Percentiles rank a stretch among this genome's conserved stretches.
These are phyloP conservation scores for Stropharia rugosoannulata DNA, from an alignment of 768 basidiomycete genomes.

Conservation along the genomic window DNA sequence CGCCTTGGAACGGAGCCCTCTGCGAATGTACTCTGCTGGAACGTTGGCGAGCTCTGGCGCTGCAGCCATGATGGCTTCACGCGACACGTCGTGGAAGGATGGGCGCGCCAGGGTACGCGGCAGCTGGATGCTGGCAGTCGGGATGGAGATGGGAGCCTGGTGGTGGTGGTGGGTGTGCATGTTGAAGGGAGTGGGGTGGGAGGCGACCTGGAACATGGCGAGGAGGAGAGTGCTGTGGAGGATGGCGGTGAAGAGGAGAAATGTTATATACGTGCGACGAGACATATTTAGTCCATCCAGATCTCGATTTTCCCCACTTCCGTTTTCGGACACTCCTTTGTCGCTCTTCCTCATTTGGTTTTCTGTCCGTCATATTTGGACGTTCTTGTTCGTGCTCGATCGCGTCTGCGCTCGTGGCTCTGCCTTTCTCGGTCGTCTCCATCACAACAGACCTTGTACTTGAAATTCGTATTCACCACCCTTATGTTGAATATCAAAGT, in stretches of 20 bases:
- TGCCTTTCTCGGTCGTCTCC: conserved; percentile 19
- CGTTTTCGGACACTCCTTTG: conserved; percentile 40
- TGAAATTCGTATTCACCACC: conserved; percentile 9
- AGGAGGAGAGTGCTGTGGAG: conserved; percentile 27
- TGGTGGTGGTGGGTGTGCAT: conserved; percentile 35
- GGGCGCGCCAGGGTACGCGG: conserved; percentile 73
- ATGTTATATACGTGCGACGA: conserved; percentile 26
- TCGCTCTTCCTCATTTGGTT: conserved; percentile 28
- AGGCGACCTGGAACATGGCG: conserved; percentile 48
- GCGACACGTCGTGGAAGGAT: conserved; percentile 52
- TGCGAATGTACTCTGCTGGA: conserved; percentile 68
- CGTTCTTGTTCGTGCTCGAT: conserved; percentile 28
- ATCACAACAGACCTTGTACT: conserved; percentile 29
- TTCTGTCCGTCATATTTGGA: conserved; percentile 24
- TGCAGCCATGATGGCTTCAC: conserved; percentile 58
- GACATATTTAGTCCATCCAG: conserved; percentile 21
- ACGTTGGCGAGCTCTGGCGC: conserved; percentile 67
- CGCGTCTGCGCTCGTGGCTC: conserved; percentile 7
- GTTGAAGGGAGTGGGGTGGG: conserved; percentile 40
- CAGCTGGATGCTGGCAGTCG: conserved; percentile 50
- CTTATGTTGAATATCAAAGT: background rate
- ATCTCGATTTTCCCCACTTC: conserved; percentile 31
- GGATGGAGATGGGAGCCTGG: conserved; percentile 20
- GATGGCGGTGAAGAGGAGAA: conserved; percentile 32
- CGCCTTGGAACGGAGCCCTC: conserved; percentile 49